Evolutionary conservation across 2,329 filamentous ascomycete genomes (phyloP).

Genomic region (Gnomoniopsis smithogilvyi): DNA sequence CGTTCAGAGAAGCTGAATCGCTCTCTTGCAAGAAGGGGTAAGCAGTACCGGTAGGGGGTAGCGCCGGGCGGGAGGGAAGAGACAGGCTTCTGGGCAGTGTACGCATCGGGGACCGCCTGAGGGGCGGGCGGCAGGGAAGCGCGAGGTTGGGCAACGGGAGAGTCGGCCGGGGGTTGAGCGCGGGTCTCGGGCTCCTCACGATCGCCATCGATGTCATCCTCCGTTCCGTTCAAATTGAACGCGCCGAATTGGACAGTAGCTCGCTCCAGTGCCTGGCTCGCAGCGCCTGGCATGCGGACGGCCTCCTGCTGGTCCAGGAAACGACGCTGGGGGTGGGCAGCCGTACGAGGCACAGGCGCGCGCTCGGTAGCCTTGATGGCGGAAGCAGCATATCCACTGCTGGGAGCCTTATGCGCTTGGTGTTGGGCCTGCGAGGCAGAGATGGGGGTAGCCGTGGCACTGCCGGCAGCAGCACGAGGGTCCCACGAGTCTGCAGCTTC

Average conservation of each 20-base stretch:
- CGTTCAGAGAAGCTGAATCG: background rate
- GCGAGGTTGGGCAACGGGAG: conserved; percentile 79
- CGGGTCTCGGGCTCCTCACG: conserved; percentile 94
- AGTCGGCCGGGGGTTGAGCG: conserved; percentile 88
- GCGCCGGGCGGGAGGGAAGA: conserved; percentile 40
- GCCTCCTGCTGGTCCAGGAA: conserved; percentile 94
- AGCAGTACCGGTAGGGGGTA: conserved; percentile 34
- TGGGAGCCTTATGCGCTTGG: conserved; percentile 54
- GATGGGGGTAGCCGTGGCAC: conserved; percentile 63
- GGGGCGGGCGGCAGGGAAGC: conserved; percentile 77
- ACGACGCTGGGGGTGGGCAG: conserved; percentile 74
- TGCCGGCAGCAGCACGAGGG: conserved; percentile 57
- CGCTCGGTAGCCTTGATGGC: conserved; percentile 74
- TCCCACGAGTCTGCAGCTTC: conserved; percentile 86
- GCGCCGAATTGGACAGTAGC: conserved; percentile 95
- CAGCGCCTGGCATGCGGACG: conserved; percentile 80
- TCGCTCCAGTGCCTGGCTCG: conserved; percentile 90
- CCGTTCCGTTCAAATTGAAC: conserved; percentile 80
- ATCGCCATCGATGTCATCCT: conserved; percentile 90
- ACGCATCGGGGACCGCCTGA: conserved; percentile 52
- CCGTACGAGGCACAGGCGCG: conserved; percentile 57
- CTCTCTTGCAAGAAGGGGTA: conserved; percentile 9
- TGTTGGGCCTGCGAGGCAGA: conserved; percentile 62
- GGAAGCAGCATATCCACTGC: conserved; percentile 75
- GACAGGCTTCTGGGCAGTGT: conserved; percentile 53